Evolutionary conservation across 1,284 basidiomycete genomes (phyloP).

Genomic region (Cronartium quercuum): DNA sequence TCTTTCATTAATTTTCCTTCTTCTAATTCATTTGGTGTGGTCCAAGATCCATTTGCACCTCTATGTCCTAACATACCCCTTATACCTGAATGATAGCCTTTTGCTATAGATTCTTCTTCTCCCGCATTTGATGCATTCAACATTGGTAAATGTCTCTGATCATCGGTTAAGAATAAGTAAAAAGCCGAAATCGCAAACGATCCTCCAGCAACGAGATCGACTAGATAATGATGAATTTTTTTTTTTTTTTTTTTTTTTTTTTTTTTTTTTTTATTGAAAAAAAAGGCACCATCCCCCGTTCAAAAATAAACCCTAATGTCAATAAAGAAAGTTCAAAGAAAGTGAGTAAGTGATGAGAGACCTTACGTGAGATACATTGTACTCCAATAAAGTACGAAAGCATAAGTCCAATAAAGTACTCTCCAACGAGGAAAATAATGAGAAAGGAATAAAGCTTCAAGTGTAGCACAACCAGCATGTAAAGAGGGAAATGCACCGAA

Average conservation of each 20-base stretch:
- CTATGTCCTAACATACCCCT: constrained; percentile 35
- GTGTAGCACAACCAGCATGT: constrained; percentile 82
- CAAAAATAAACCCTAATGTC: too few relatives aligned
- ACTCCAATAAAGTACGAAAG: constrained; percentile 86
- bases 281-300: not conserved
- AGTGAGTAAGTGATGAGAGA: constrained; percentile 55
- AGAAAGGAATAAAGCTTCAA: constrained; percentile 84
- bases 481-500: constrained; percentile 96
- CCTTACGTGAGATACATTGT: constrained; percentile 62
- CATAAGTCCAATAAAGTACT: constrained; percentile 72
- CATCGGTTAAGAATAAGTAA: constrained; percentile 77
- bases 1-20: not conserved
- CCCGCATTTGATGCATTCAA: constrained; percentile 32
- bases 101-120: constrained; percentile 37
- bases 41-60: constrained; percentile 34
- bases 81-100: constrained; percentile 34
- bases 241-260: too few relatives aligned
- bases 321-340: not conserved
- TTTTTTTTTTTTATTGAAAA: too few relatives aligned
- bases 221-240: constrained; percentile 78
- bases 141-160: constrained; percentile 48
- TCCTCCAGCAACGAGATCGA: constrained; percentile 89
- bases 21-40: not conserved
- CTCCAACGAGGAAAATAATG: constrained; percentile 81
- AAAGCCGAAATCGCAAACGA: constrained; percentile 82